phyloP scores from a whole-genome alignment of 768 basidiomycete genomes.

The Lactarius sanguifluus region DNA sequence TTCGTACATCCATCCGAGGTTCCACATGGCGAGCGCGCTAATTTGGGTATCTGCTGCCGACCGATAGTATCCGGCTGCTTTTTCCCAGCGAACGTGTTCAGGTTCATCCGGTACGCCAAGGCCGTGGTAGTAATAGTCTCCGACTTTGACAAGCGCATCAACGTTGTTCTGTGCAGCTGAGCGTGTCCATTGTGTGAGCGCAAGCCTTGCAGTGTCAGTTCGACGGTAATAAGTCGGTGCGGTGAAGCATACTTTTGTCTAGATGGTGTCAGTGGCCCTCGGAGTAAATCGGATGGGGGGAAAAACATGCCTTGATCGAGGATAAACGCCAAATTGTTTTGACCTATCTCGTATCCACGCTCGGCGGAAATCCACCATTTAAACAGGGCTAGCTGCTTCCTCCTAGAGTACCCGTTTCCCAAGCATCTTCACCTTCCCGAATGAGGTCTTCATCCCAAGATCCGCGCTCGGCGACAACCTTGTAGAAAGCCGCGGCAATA shows the following conservation, averaged over 20 bases:
- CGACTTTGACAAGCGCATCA: conserved; percentile 97
- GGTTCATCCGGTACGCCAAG: conserved; percentile 74
- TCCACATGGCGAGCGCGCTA: conserved; percentile 97
- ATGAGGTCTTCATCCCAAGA: conserved; percentile 82
- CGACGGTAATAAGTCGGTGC: conserved; percentile 67
- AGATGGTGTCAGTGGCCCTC: conserved; percentile 6
- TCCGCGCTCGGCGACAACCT: conserved; percentile 88
- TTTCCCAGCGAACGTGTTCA: conserved; percentile 68
- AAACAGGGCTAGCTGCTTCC: conserved; percentile 81
- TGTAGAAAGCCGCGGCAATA: conserved; percentile 90
- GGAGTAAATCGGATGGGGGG: not conserved
- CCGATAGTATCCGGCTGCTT: conserved; percentile 92
- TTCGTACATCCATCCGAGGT: conserved; percentile 99
- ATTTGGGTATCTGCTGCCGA: conserved; percentile 90
- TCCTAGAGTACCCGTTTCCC: conserved; percentile 66
- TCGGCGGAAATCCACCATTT: conserved; percentile 97
- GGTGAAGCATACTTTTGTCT: conserved; percentile 72
- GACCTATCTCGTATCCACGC: conserved; percentile 86
- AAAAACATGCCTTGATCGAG: conserved; percentile 77
- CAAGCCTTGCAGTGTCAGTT: conserved; percentile 81
- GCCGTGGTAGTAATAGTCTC: conserved; percentile 94
- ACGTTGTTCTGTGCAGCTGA: conserved; percentile 92
- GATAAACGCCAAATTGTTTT: conserved; percentile 92
- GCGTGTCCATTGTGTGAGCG: conserved; percentile 91
- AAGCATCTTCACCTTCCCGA: conserved; percentile 74